Evolutionary conservation across 129 eudicot genomes (phyloP), one percentile per base, ranked within the genome.

Genomic region (Solidago caesia): DNA sequence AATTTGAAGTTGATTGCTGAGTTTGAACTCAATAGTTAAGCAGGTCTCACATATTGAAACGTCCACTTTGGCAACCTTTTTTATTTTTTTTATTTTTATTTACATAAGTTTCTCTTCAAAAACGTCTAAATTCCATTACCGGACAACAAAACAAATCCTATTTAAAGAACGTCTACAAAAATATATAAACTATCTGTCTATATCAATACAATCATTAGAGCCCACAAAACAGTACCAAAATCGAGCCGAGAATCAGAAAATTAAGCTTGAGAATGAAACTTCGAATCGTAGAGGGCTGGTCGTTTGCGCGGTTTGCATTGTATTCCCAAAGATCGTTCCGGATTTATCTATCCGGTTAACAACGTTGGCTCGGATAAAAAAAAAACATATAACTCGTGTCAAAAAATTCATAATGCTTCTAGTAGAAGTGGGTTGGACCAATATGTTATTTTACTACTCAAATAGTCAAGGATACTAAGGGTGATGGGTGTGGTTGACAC

Each of bases 1-100:
- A 49, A 48, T 59, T 49, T 49, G 73, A 49, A 26, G 3, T 26
- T 68, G 57, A 68, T 47, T 26, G 73, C 59, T 29, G 73, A 5
- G 7, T 53, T 53, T 53, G 59, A n/a, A n/a, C 59, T 53, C 59
- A 5, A 47, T 11, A 43, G 7, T n/a, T n/a, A 65, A n/a, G 70
- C 13, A 27, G 70, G 70, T 65, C 70, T 3, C 26, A n/a, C 25
- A 13, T 53, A 21, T 65, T 13, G 27, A 11, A 43, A 44, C 26
- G 29, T 8, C 7, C 43, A 47, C 60, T 68, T 68, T 53, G 59
- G 26, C 15, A 53, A 51, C 57, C 57, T n/a, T 5, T 53, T 5
- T 53, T 53, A 11, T 49, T 6, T n/a, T n/a, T 5, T 8, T 53
- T 53, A 52, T n/a, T 12, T 48, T 13, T 12, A 3, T 33, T 33